Evolutionary conservation across 83 land plant genomes (phyloP).

Genomic region (Isoetes engelmannii): DNA sequence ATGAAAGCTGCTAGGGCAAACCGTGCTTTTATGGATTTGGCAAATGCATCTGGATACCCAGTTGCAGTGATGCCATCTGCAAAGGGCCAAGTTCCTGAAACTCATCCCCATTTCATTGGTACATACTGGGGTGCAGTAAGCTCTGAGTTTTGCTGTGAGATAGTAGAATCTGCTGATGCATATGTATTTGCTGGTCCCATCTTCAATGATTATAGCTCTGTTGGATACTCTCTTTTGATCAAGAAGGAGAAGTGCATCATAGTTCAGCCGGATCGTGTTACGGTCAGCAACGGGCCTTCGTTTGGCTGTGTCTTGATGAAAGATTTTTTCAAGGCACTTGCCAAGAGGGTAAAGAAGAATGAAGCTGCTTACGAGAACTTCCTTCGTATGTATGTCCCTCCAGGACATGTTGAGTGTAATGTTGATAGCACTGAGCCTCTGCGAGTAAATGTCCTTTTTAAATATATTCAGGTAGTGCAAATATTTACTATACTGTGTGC

Average conservation of each 20-base stretch:
- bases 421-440: conserved; percentile 20
- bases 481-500: too few relatives aligned
- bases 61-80: conserved; percentile 67
- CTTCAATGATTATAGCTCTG: conserved; percentile 55
- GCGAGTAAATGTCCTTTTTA: conserved; percentile 56
- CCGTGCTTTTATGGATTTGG: conserved; percentile 45
- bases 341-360: conserved; percentile 51
- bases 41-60: conserved; percentile 58
- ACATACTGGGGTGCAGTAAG: conserved; percentile 79
- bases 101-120: conserved; percentile 58
- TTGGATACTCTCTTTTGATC: conserved; percentile 63
- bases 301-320: conserved; percentile 65
- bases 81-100: conserved; percentile 52
- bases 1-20: conserved; percentile 46
- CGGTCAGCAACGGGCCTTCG: conserved; percentile 48
- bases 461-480: conserved; percentile 51
- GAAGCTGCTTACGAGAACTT: conserved; percentile 53
- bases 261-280: conserved; percentile 60
- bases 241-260: conserved; percentile 62
- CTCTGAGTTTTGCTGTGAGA: conserved; percentile 51
- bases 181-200: conserved; percentile 64
- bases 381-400: conserved; percentile 51
- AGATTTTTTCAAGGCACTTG: conserved; percentile 52
- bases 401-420: conserved; percentile 16
- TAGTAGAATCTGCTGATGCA: conserved; percentile 65